These are phyloP conservation scores for Adansonia digitata DNA, from an alignment of 345 rosid genomes.

Conservation along the genomic window DNA sequence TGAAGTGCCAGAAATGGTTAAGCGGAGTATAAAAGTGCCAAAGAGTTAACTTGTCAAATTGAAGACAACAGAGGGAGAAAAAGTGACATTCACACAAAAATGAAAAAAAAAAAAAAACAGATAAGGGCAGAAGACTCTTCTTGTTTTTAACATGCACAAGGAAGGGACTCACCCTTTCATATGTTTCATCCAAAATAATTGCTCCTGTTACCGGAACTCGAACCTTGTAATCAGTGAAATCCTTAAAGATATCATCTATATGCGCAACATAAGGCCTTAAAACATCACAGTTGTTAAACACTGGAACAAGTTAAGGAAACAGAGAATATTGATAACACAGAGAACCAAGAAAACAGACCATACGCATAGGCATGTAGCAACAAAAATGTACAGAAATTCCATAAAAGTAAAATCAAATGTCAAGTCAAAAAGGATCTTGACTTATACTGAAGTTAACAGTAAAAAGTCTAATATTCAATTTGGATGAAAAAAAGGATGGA, in stretches of 20 bases:
- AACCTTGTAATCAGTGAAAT: conserved; percentile 94
- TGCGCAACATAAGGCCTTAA: conserved; percentile 88
- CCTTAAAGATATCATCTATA: conserved; percentile 84
- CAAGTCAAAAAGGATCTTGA: not conserved
- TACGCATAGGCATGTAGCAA: not conserved
- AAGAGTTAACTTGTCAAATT: not conserved
- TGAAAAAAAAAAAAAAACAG: not conserved
- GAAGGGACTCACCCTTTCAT: conserved; percentile 65
- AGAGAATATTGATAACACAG: not conserved
- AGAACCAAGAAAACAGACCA: not conserved
- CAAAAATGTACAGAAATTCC: not conserved
- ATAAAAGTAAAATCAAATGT: not conserved
- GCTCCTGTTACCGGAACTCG: conserved; percentile 98
- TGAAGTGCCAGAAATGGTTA: not conserved
- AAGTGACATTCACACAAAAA: not conserved
- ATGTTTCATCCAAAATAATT: conserved; percentile 86
- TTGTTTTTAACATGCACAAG: not conserved
- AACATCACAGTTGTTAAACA: conserved; percentile 89
- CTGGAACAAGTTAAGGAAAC: conserved; percentile 53
- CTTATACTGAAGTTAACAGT: not conserved
- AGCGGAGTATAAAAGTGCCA: not conserved
- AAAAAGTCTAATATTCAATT: not conserved
- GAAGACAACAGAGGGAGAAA: not conserved
- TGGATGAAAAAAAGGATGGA: not conserved
- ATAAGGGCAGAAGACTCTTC: no score